A percentile compares a stretch with the other conserved stretches of the same genome.
Evolutionary conservation across 306 rosid genomes (phyloP).

Genomic region (Leucaena leucocephala): DNA sequence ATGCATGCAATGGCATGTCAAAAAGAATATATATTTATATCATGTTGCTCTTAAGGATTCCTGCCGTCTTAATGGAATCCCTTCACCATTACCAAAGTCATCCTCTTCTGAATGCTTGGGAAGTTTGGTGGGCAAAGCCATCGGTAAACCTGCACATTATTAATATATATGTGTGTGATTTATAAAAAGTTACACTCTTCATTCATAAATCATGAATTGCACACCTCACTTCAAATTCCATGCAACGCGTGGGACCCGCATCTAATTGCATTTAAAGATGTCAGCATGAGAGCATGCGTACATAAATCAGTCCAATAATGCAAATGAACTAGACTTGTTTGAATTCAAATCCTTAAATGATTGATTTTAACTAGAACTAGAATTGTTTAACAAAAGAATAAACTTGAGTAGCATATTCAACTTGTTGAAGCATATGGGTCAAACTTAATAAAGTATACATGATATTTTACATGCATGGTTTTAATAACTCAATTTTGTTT

Average conservation of each 20-base stretch:
- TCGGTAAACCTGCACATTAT: conserved; percentile 52
- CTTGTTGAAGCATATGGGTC: neutral
- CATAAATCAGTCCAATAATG: neutral
- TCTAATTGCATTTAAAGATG: neutral
- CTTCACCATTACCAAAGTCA: conserved; percentile 67
- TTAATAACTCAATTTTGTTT: neutral
- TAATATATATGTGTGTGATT: neutral
- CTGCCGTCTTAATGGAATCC: conserved; percentile 98
- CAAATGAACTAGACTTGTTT: neutral
- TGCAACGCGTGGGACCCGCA: neutral
- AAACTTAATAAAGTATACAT: neutral
- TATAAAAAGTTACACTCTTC: neutral
- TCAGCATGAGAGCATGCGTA: no score
- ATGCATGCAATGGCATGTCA: conserved; percentile 19
- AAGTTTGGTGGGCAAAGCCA: conserved; percentile 51
- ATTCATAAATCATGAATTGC: no score
- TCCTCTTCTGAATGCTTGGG: conserved; percentile 87
- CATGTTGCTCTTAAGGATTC: conserved; percentile 63
- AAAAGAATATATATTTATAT: conserved; percentile 26
- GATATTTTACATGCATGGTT: neutral
- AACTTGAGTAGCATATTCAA: neutral
- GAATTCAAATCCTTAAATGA: neutral
- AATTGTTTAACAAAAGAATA: neutral
- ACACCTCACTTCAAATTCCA: neutral
- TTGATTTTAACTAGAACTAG: neutral